Evolutionary conservation across 2,329 filamentous ascomycete genomes (phyloP), one percentile per base, ranked within the genome.

Genomic region (Botrytis sinoallii): DNA sequence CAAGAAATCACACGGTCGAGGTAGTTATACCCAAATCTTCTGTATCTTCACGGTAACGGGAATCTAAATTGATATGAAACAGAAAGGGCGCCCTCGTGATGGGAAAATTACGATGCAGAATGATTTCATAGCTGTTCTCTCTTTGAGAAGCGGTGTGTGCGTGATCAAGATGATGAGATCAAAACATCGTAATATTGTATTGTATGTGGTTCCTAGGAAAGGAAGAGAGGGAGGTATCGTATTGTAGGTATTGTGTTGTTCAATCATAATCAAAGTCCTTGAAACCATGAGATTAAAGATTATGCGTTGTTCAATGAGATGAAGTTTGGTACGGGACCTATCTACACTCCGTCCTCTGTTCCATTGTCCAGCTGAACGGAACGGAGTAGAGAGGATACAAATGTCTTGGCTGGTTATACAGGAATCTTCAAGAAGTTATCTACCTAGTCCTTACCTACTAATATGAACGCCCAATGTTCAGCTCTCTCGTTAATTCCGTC

Each of bases 141-240:
- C 12, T 64, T 44, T 22, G n/a, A 44, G 61, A 44, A 64, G 61
- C 61, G 61, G 61, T 64, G 61, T 64, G 61, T 64, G 29, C 29
- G 22, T 40, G 40, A 64, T 20, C 38, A 64, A 9, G 35, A 18
- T 63, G 60, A 42, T 42, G 25, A 57, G 59, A 61, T 44, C 42
- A 18, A 42, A 42, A 44, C 9, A 48, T n/a, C 9, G 16, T 8
- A 32, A 5, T n/a, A 52, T n/a, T 4, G 25, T n/a, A 52, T n/a
- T 4, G 25, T n/a, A 55, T 55, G 22, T 25, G 46, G 46, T 48
- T 48, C 46, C 46, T 25, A 25, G 46, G 46, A 32, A 32, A 32
- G 32, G 18, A 20, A 20, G 18, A 5, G 46, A 48, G 22, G 9
- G 8, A 48, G 4, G 9, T 4, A 25, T 4, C 0, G 46, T 22